phyloP scores from a whole-genome alignment of 371 early-diverging fungal genomes.

The Haplosporangium sp. region DNA sequence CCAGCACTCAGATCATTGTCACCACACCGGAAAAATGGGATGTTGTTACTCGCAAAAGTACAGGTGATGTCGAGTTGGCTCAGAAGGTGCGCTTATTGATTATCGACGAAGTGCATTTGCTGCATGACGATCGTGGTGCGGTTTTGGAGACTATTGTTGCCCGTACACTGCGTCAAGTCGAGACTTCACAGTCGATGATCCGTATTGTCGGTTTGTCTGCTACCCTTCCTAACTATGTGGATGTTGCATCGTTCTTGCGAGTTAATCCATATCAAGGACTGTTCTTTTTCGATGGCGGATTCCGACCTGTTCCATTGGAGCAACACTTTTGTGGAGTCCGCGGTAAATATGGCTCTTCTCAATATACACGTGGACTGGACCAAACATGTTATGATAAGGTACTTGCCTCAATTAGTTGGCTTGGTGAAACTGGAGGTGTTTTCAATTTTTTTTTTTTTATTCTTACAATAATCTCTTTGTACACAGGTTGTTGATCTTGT shows the following conservation, averaged over 20 bases:
- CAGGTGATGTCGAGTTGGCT: slow-evolving; percentile 92
- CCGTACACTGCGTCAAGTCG: slow-evolving; percentile 93
- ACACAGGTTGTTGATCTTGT: slow-evolving; percentile 68
- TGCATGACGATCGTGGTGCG: slow-evolving; percentile 98
- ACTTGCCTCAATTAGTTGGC: no score
- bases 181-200: slow-evolving; percentile 93
- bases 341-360: slow-evolving; percentile 82
- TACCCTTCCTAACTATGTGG: slow-evolving; percentile 98
- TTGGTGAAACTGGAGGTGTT: neutral
- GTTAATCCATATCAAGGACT: slow-evolving; percentile 94
- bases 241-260: slow-evolving; percentile 95
- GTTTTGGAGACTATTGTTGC: slow-evolving; percentile 98
- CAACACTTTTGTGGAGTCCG: slow-evolving; percentile 96
- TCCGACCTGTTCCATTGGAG: slow-evolving; percentile 95
- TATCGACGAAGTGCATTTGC: slow-evolving; percentile 99
- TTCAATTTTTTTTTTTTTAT: neutral
- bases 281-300: slow-evolving; percentile 96
- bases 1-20: slow-evolving; percentile 95
- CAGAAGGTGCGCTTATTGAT: slow-evolving; percentile 87
- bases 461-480: no score
- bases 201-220: slow-evolving; percentile 99
- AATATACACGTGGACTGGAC: slow-evolving; percentile 79
- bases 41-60: slow-evolving; percentile 96
- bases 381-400: slow-evolving; percentile 91
- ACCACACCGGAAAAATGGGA: slow-evolving; percentile 99